A percentile compares a stretch with the other conserved stretches of the same genome.
Evolutionary conservation across 2,329 filamentous ascomycete species (phyloP).

Genomic region (Fusarium sp.): DNA sequence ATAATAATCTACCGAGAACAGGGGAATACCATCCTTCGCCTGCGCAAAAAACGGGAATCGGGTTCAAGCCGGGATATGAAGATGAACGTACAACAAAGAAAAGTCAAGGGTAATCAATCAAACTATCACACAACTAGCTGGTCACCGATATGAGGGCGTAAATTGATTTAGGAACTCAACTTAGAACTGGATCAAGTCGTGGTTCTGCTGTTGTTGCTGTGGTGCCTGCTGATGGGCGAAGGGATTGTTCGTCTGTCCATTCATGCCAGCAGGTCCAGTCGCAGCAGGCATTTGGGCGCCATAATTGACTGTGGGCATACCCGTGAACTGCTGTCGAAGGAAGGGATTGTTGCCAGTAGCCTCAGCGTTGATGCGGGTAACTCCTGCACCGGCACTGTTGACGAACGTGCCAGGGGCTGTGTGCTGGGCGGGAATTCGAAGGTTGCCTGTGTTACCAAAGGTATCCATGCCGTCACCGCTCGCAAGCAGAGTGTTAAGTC

Average conservation of each 20-base stretch:
- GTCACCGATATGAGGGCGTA: not conserved
- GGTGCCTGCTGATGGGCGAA: slow-evolving; percentile 57
- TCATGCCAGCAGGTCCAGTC: slow-evolving; percentile 65
- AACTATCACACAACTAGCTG: slow-evolving; percentile 1
- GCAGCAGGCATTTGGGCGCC: slow-evolving; percentile 60
- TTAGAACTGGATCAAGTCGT: slow-evolving; percentile 72
- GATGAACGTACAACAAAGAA: slow-evolving; percentile 29
- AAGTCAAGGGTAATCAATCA: slow-evolving; percentile 19
- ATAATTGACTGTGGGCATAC: slow-evolving; percentile 70
- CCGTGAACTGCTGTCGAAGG: slow-evolving; percentile 82
- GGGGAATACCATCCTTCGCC: slow-evolving; percentile 43
- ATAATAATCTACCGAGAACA: slow-evolving; percentile 40
- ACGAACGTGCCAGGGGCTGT: slow-evolving; percentile 96
- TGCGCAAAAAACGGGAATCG: slow-evolving; percentile 40
- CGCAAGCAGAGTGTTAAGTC: slow-evolving; percentile 85
- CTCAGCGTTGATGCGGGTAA: slow-evolving; percentile 71
- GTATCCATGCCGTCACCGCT: slow-evolving; percentile 94
- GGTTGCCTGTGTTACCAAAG: slow-evolving; percentile 94
- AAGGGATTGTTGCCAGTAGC: slow-evolving; percentile 92
- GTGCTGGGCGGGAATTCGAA: slow-evolving; percentile 95
- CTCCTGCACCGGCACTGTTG: slow-evolving; percentile 89
- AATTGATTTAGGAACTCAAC: slow-evolving; percentile 1
- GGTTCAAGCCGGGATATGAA: slow-evolving; percentile 30
- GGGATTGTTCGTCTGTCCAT: slow-evolving; percentile 64
- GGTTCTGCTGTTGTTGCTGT: slow-evolving; percentile 59